Base-by-base conservation (phyloP, 2,329 filamentous ascomycete species). In the Aspergillus carbonarius region DNA sequence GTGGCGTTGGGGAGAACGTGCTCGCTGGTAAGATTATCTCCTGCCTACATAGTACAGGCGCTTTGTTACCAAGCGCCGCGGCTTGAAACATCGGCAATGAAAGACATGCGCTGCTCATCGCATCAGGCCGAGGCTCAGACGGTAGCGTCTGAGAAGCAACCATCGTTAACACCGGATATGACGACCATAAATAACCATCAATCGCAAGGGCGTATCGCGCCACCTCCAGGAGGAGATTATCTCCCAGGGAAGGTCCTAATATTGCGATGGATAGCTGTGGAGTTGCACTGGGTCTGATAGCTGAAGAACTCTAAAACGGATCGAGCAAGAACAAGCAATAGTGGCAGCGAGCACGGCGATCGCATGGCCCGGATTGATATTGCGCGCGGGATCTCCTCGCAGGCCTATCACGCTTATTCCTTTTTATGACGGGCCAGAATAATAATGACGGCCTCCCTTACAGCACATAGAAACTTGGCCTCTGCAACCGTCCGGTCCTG, bases 1-100 rank as follows among this genome's bases (percentile, higher is more conserved):
- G 54, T 60, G 58, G 58, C 55, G 55, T 40, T 39, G 3, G n/a
- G 55, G 23, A 46, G 55, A 58, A 60, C 58, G 58, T 60, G 58
- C 39, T 54, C 40, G 54, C 17, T 48, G 25, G 52, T 37, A 37
- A 32, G 18, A 50, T 37, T 13, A 42, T 55, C 42, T 27, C 37
- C 37, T 40, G 39, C 40, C 4, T 48, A 23, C 23, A n/a, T 18
- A 18, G 30, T 56, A 56, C 37, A 40, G n/a, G 54, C 32, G 46
- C 25, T 48, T 48, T 32, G 50, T 50, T 56, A 56, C 54, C 18
- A 4, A 32, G 54, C 10, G 35, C 34, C 23, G 50, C 52, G 37
- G 46, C 20, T 39, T 55, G 46, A 49, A 42, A 34, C 40, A 34
- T 20, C 27, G 30, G 20, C 40, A 23, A 54, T 54, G 15, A 20